These are phyloP conservation scores for Emericellopsis terricola DNA, from an alignment of 495 filamentous ascomycete species.

Conservation along the genomic window DNA sequence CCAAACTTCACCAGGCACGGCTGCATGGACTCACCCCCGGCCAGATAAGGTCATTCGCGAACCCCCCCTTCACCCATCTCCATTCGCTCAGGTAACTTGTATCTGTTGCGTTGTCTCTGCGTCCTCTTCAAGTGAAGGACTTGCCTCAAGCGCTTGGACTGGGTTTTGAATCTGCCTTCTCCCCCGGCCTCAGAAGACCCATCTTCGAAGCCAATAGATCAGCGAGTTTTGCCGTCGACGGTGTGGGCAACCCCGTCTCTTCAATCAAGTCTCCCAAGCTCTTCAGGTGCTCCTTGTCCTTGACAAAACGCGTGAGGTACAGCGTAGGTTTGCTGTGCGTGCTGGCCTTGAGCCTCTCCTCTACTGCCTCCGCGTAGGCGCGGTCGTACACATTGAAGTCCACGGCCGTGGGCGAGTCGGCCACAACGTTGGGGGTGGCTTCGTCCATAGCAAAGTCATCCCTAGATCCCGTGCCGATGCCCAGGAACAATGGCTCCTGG, in stretches of 20 bases:
- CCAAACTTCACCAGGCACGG: too few species aligned
- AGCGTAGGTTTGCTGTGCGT: neutral
- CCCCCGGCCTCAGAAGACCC: too few species aligned
- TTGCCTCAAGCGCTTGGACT: too few species aligned
- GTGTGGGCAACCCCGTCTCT: neutral
- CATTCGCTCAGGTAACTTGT: too few species aligned
- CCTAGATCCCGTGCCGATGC: conserved; percentile 46
- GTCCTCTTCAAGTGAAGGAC: too few species aligned
- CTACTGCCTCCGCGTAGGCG: conserved; percentile 67
- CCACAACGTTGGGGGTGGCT: conserved; percentile 33
- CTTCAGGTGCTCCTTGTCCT: conserved; percentile 1
- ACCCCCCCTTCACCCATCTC: too few species aligned
- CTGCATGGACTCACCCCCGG: too few species aligned
- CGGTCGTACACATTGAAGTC: conserved; percentile 77
- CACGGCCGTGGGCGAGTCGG: conserved; percentile 63
- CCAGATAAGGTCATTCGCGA: too few species aligned
- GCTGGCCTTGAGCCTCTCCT: conserved; percentile 36
- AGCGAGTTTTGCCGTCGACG: neutral
- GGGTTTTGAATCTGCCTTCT: too few species aligned
- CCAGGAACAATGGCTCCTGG: conserved; percentile 46
- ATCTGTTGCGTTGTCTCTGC: too few species aligned
- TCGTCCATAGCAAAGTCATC: conserved; percentile 15
- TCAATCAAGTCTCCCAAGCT: neutral
- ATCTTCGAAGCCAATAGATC: neutral
- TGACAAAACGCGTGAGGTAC: conserved; percentile 3